Evolutionary conservation across 1,139 yeast genomes (phyloP).

Genomic region (Geotrichum siamense): DNA sequence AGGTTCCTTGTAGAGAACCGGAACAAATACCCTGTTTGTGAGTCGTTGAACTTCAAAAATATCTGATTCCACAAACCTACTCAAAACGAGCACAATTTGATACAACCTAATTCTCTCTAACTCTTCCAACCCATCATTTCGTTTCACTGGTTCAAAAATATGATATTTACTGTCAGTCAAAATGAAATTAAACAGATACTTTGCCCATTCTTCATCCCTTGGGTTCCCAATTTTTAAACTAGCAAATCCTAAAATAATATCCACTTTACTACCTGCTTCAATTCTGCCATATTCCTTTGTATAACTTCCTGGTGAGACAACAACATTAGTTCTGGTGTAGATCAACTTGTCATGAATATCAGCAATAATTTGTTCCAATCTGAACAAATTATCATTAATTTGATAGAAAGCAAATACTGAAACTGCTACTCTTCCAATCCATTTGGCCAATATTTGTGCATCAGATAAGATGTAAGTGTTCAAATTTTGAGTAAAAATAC

Average conservation of each 20-base stretch:
- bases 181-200: constrained; percentile 40
- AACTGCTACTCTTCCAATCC: constrained; percentile 52
- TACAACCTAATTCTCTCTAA: constrained; percentile 53
- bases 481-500: constrained; percentile 45
- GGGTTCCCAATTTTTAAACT: constrained; percentile 40
- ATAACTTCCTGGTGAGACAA: constrained; percentile 37
- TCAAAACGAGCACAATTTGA: constrained; percentile 41
- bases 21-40: constrained; percentile 28
- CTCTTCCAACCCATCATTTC: constrained; percentile 65
- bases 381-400: constrained; percentile 50
- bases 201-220: constrained; percentile 39
- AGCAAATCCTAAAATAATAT: constrained; percentile 26
- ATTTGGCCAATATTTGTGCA: constrained; percentile 38
- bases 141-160: constrained; percentile 45
- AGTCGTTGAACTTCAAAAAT: constrained; percentile 24
- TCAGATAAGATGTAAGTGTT: constrained; percentile 34
- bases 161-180: constrained; percentile 40
- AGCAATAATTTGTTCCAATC: constrained; percentile 53
- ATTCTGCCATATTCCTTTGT: constrained; percentile 48
- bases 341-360: constrained; percentile 39
- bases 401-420: constrained; percentile 46
- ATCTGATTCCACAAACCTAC: constrained; percentile 31
- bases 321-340: constrained; percentile 5
- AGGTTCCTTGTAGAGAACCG: constrained; percentile 47
- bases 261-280: constrained; percentile 53